These are phyloP conservation scores for Trichoderma atroviride DNA, from an alignment of 2,329 filamentous ascomycete species.

Conservation along the genomic window DNA sequence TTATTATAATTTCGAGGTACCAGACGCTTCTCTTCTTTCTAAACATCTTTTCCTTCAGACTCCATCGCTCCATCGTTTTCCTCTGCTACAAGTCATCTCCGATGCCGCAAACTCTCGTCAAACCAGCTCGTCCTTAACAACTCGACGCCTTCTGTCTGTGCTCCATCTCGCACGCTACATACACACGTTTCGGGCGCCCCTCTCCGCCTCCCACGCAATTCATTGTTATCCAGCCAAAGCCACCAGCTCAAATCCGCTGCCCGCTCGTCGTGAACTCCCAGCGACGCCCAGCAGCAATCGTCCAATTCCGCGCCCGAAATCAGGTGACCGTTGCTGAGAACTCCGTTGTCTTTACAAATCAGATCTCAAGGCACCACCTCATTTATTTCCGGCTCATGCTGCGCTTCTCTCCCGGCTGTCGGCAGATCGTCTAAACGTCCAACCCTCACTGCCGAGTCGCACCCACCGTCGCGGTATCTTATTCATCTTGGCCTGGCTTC, in stretches of 20 bases:
- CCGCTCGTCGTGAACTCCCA: conserved; percentile 2
- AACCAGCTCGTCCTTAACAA: background rate
- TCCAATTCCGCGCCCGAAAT: background rate
- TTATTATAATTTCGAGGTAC: conserved; percentile 14
- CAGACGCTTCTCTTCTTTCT: conserved; percentile 2
- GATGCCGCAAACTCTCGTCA: background rate
- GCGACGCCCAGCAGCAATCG: background rate
- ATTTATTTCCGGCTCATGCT: conserved; percentile 4
- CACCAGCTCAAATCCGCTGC: conserved; percentile 13
- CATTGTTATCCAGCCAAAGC: conserved; percentile 4
- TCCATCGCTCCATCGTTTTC: background rate
- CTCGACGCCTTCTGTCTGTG: background rate
- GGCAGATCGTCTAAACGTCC: conserved; percentile 7
- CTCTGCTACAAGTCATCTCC: background rate
- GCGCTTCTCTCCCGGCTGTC: background rate
- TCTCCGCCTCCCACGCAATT: conserved; percentile 17
- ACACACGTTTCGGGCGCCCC: conserved; percentile 1
- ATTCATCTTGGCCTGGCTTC: conserved; percentile 9
- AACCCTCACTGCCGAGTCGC: background rate
- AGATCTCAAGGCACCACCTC: background rate
- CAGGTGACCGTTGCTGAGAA: background rate
- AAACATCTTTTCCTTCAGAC: background rate
- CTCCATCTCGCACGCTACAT: background rate
- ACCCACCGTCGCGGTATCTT: background rate
- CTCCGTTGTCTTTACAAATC: background rate